Base-by-base conservation (phyloP, 2,329 filamentous ascomycete genomes). In the Atkinsonella hypoxylon region DNA sequence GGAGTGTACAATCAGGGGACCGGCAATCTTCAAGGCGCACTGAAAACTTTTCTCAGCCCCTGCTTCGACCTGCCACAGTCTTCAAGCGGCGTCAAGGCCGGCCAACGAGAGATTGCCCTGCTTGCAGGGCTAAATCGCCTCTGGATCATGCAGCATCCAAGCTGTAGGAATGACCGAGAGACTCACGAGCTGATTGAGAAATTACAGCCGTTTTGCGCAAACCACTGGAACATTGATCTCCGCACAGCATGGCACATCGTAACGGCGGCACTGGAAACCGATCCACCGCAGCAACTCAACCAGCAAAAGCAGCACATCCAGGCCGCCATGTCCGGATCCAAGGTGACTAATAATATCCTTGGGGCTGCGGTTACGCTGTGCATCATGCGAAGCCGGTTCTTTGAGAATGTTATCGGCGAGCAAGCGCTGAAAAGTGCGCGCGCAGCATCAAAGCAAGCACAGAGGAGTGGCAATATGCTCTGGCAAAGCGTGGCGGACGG, bases 321-420 rank as follows among this genome's bases (percentile, higher is more conserved):
- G 54, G 74, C 76, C 39, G 85, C 89, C 2, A 76, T 95, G 41
- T 76, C 77, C 39, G 79, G 81, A 2, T 83, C 87, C 12, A 83
- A 84, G 56, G 72, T 73, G 8, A 82, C 85, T 9, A 74, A 75
- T 50, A 95, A 95, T 63, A 80, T 80, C 31, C 86, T 94, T 56
- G 84, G 90, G 49, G 77, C 89, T n/a, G 83, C 83, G 45, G 85
- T 96, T 56, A 83, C 85, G 6, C 78, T 96, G 53, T 89, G 83
- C 57, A 83, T 93, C 56, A 94, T 96, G 85, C 85, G 86, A 48
- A 82, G 78, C 61, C 79, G 82, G 48, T 85, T 95, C 60, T 96
- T 90, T 65, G 83, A 84, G 44, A 85, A 85, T 53, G 84, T 90
- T 13, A 81, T 94, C 4, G 89, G 89, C 47, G 84, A 86, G 52